Base-by-base conservation (phyloP, 768 basidiomycete genomes). In the Tubosaeta brunneosetosa region DNA sequence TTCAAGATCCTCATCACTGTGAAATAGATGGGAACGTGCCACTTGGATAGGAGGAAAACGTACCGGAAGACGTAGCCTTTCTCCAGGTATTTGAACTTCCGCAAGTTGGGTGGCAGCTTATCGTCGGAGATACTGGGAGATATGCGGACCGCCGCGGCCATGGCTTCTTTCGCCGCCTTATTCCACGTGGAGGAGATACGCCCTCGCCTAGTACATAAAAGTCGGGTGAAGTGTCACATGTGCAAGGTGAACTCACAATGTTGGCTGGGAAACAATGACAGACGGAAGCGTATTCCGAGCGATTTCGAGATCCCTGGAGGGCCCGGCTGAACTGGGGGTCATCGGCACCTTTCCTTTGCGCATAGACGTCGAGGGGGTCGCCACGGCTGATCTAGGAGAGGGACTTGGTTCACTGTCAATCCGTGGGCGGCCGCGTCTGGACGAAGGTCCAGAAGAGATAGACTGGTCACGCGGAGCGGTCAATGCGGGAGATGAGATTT, bases 61-160 rank as follows among this genome's bases (percentile, higher is more conserved):
- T 68, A 81, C 44, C 59, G 78, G 79, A 75, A 78, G 12, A 66
- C 49, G 47, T 85, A 86, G 10, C 71, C 69, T 34, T 65, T 67
- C 59, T 86, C 85, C 12, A 82, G 55, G 59, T 85, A 86, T 50
- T 52, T 49, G 48, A 86, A 86, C 14, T 61, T 60, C 0, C 66
- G 55, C 5, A 71, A 61, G n/a, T 80, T 59, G 3, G 57, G 64
- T 0, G 83, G 83, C 4, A 77, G 58, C 11, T 73, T 68, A 34
- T 66, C 70, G 29, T 61, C 66, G 52, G 61, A 66, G n/a, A 76
- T 61, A 16, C 64, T 55, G 31, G 67, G 64, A 14, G 67, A 67
- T 51, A 76, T 68, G 14, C 59, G 65, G 25, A 76, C 56, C 5
- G 56, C 48, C 14, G 69, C 68, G 7, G 75, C 73, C 49, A 52